These are phyloP conservation scores for Spathaspora hagerdaliae DNA, from an alignment of 805 yeast genomes.

Conservation along the genomic window DNA sequence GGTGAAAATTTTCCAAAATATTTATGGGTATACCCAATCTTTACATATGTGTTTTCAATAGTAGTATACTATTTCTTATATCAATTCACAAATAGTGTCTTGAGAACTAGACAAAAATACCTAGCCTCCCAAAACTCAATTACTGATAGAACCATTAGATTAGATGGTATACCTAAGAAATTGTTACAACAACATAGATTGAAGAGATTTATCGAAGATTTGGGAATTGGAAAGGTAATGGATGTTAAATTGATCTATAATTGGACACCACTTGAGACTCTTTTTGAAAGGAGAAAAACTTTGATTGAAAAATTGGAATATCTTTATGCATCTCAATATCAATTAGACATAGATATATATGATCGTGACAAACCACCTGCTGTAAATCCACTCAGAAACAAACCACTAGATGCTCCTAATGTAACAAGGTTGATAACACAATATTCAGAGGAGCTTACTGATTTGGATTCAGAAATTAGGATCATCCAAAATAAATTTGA, in stretches of 20 bases:
- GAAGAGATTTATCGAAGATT: conserved; percentile 47
- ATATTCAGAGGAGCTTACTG: conserved; percentile 29
- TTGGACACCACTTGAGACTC: conserved; percentile 37
- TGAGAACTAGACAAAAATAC: conserved; percentile 52
- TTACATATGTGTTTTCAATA: conserved; percentile 51
- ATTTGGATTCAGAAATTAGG: conserved; percentile 37
- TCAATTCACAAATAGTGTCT: conserved; percentile 44
- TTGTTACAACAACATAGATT: conserved; percentile 35
- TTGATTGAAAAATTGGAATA: conserved; percentile 36
- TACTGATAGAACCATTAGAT: conserved; percentile 54
- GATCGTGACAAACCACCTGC: conserved; percentile 27
- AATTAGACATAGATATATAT: conserved; percentile 39
- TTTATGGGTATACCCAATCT: conserved; percentile 50
- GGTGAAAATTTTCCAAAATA: conserved; percentile 38
- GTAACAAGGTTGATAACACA: conserved; percentile 23
- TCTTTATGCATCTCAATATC: conserved; percentile 38
- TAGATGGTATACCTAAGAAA: conserved; percentile 51
- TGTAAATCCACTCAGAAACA: conserved; percentile 18
- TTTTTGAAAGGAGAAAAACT: conserved; percentile 31
- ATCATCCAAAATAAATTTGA: conserved; percentile 30
- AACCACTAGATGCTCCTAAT: not conserved
- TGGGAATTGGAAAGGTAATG: conserved; percentile 54
- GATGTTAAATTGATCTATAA: conserved; percentile 47
- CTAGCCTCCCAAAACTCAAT: conserved; percentile 57
- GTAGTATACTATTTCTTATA: conserved; percentile 44